These are phyloP conservation scores for Russula abietina DNA, from an alignment of 768 basidiomycete species.

Conservation along the genomic window DNA sequence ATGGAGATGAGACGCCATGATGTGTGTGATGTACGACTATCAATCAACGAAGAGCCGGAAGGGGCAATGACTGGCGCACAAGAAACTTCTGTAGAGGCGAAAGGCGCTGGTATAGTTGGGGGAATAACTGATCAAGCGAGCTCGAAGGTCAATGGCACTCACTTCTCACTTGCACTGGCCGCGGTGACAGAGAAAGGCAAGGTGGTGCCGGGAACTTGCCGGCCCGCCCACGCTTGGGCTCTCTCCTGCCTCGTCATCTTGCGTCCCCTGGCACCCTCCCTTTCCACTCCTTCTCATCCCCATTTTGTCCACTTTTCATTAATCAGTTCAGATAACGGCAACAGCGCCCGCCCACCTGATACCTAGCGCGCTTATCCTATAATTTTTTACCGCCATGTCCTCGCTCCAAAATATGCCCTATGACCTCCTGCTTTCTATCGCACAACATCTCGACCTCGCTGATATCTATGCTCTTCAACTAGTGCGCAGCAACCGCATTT, in stretches of 20 bases:
- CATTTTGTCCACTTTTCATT: neutral
- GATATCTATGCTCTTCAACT: conserved; percentile 58
- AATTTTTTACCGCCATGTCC: conserved; percentile 2
- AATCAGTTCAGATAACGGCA: neutral
- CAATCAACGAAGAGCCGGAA: neutral
- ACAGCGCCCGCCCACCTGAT: neutral
- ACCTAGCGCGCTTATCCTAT: neutral
- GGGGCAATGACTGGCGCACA: neutral
- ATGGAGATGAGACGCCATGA: neutral
- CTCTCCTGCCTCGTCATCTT: conserved; percentile 4
- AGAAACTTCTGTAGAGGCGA: neutral
- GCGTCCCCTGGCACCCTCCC: neutral
- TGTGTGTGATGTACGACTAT: neutral
- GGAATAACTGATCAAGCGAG: too few species aligned
- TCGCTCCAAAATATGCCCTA: conserved; percentile 50
- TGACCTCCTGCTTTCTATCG: conserved; percentile 65
- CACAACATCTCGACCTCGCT: conserved; percentile 50
- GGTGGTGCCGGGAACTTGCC: neutral
- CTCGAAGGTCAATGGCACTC: too few species aligned
- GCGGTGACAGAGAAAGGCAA: too few species aligned
- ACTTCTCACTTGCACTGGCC: too few species aligned
- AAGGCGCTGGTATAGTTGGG: neutral
- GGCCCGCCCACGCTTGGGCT: neutral
- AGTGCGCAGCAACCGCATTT: conserved; percentile 38
- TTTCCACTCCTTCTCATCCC: neutral